phyloP scores from a whole-genome alignment of 768 basidiomycete species.

The Hericium coralloides region DNA sequence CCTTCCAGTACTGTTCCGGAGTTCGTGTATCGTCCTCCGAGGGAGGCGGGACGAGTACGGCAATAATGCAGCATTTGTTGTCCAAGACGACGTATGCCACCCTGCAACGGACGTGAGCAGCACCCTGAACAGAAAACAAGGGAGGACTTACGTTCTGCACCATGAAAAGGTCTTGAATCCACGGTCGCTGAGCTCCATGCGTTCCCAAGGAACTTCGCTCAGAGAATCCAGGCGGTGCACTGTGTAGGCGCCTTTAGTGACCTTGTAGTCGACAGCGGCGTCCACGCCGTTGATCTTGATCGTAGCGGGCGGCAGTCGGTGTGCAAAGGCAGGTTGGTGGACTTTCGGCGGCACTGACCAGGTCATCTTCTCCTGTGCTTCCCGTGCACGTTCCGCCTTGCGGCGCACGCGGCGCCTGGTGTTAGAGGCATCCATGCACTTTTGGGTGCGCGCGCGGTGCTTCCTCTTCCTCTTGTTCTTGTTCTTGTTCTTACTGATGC shows the following conservation, averaged over 20 bases:
- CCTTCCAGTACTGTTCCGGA: not conserved
- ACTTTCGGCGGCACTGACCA: not conserved
- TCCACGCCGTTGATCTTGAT: not conserved
- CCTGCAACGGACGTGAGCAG: not conserved
- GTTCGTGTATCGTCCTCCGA: not conserved
- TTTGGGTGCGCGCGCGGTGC: too few relatives aligned
- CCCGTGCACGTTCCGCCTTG: too few relatives aligned
- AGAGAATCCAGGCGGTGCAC: not conserved
- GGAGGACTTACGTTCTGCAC: not conserved
- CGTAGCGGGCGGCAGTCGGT: not conserved
- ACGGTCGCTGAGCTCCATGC: not conserved
- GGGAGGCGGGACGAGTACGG: not conserved
- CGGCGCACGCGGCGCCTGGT: too few relatives aligned
- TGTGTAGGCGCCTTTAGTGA: not conserved
- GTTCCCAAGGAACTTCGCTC: not conserved
- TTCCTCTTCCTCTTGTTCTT: too few relatives aligned
- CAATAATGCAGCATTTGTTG: not conserved
- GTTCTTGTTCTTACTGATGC: too few relatives aligned
- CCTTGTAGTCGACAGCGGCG: not conserved
- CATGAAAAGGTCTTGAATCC: not conserved
- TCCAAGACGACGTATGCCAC: not conserved
- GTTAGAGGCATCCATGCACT: too few relatives aligned
- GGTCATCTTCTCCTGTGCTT: not conserved
- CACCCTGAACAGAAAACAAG: too few relatives aligned
- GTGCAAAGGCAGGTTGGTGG: too few relatives aligned